Percentiles rank a stretch among this genome's conserved stretches.
Conservation (phyloP, 371 early-diverging fungal species). For the Mucor sp. region DNA sequence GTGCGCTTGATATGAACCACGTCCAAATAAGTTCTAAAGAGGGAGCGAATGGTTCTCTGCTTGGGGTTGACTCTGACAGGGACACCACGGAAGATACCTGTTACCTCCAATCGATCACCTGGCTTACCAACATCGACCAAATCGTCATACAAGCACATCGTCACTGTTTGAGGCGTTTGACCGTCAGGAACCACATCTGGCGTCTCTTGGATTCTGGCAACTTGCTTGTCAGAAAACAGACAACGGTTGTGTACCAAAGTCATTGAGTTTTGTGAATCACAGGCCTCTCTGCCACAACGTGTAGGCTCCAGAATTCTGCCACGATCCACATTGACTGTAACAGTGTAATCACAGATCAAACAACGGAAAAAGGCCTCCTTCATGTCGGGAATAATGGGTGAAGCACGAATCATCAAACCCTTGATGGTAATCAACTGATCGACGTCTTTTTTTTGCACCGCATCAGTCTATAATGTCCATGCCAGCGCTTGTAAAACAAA, state of each 20-base stretch:
- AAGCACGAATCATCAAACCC: slow-evolving; percentile 95
- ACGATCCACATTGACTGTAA: slow-evolving; percentile 86
- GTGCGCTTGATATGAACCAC: slow-evolving; percentile 90
- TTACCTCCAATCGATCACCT: slow-evolving; percentile 95
- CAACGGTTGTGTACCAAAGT: slow-evolving; percentile 93
- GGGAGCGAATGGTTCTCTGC: slow-evolving; percentile 88
- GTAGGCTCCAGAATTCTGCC: slow-evolving; percentile 95
- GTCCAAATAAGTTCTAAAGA: slow-evolving; percentile 98
- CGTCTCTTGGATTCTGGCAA: slow-evolving; percentile 97
- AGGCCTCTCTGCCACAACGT: slow-evolving; percentile 82
- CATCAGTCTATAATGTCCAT: background rate
- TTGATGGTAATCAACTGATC: slow-evolving; percentile 97
- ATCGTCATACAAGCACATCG: slow-evolving; percentile 92
- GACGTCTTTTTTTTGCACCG: slow-evolving; percentile 67
- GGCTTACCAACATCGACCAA: slow-evolving; percentile 96
- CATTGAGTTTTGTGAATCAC: slow-evolving; percentile 83
- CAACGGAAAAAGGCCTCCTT: slow-evolving; percentile 93
- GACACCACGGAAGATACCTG: slow-evolving; percentile 96
- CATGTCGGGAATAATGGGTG: slow-evolving; percentile 96
- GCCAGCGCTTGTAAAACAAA: background rate
- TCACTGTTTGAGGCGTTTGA: slow-evolving; percentile 98
- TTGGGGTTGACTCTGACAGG: slow-evolving; percentile 96
- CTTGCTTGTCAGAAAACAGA: slow-evolving; percentile 95
- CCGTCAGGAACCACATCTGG: slow-evolving; percentile 99
- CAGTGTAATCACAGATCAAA: slow-evolving; percentile 81